These are phyloP conservation scores for Podaxis sp. DNA, from an alignment of 768 basidiomycete species.

Conservation along the genomic window DNA sequence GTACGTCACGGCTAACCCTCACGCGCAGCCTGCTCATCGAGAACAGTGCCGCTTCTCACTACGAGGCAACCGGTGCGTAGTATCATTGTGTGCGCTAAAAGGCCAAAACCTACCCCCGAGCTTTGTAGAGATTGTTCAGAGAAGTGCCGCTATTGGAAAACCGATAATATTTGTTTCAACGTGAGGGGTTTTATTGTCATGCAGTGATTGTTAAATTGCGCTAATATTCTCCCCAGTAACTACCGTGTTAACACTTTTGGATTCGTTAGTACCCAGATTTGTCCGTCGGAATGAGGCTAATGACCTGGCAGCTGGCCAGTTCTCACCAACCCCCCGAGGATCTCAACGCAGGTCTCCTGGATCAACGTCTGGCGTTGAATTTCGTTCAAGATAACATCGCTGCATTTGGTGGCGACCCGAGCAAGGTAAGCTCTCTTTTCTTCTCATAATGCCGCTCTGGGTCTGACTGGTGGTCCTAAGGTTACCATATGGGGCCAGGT, in stretches of 20 bases:
- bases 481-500: constrained; percentile 60
- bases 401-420: constrained; percentile 64
- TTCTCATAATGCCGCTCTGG: not conserved
- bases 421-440: constrained; percentile 24
- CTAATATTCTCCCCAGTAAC: constrained; percentile 33
- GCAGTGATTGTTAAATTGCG: not conserved
- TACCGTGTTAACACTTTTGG: constrained; percentile 59
- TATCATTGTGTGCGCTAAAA: not conserved
- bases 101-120: not conserved
- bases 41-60: constrained; percentile 41
- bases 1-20: constrained; percentile 21
- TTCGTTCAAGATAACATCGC: constrained; percentile 68
- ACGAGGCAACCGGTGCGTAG: constrained; percentile 47
- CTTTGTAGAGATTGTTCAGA: constrained; percentile 43
- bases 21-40: not conserved
- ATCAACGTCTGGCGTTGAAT: constrained; percentile 46
- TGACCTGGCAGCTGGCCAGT: constrained; percentile 42
- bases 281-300: not conserved
- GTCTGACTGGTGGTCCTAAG: constrained; percentile 22
- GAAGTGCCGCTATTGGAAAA: constrained; percentile 43
- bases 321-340: constrained; percentile 41
- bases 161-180: constrained; percentile 59
- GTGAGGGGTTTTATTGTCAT: constrained; percentile 23
- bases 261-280: constrained; percentile 34
- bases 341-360: constrained; percentile 20